A percentile compares a stretch with the other conserved stretches of the same genome.
Evolutionary conservation across 306 rosid genomes (phyloP).

Genomic region (Cucurbita argyrosperma): DNA sequence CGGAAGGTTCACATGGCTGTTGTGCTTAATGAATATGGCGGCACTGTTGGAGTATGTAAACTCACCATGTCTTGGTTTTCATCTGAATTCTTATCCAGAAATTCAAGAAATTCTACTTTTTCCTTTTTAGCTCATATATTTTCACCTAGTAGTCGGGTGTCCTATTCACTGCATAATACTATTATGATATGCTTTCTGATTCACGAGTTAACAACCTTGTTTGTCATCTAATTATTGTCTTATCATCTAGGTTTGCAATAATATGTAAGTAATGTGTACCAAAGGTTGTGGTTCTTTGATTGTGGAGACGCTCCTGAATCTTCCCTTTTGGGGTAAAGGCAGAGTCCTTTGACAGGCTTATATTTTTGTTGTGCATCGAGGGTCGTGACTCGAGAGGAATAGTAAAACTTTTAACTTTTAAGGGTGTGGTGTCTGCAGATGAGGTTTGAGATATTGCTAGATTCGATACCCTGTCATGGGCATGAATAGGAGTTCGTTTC

Average conservation of each 20-base stretch:
- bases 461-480: background rate
- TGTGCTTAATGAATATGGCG: constrained; percentile 95
- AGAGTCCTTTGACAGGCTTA: background rate
- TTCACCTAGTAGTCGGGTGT: background rate
- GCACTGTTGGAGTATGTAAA: constrained; percentile 89
- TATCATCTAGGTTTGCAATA: too few species aligned
- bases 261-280: background rate
- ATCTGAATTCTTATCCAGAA: background rate
- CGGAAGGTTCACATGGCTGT: constrained; percentile 99
- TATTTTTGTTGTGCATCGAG: background rate
- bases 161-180: background rate
- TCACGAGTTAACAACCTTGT: too few species aligned
- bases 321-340: background rate
- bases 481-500: too few species aligned
- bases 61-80: background rate
- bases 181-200: too few species aligned
- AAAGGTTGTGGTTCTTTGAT: background rate
- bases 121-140: background rate
- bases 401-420: background rate
- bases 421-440: background rate
- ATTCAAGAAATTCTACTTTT: background rate
- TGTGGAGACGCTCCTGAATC: background rate
- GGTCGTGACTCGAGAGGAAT: background rate
- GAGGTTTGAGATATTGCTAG: background rate
- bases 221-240: too few species aligned